Evolutionary conservation across 1,284 basidiomycete genomes (phyloP), one percentile per base, ranked within the genome.

Genomic region (Cutaneotrichosporon arboriforme): DNA sequence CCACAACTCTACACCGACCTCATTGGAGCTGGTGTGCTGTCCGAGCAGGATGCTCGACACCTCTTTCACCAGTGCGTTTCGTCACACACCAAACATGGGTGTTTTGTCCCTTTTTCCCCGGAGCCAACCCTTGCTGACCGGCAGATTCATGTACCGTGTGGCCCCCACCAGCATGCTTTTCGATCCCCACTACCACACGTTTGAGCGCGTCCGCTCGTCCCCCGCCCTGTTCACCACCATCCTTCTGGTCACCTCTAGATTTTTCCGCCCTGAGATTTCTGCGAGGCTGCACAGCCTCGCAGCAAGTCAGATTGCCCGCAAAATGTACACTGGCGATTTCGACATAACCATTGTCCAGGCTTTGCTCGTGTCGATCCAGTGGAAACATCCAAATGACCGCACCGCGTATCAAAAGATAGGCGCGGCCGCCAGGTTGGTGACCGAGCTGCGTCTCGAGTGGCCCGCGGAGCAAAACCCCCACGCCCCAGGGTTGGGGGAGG

Each of bases 361-460:
- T 1, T 39, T 63, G 8, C 37, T 59, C 2, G 52, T 61, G 14
- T 13, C 58, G 15, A 38, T 57, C 4, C 51, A 50, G 17, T 63
- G 59, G 59, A 55, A 55, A 14, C 33, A 51, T 8, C 54, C 55
- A 0, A 49, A 47, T 9, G 59, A 63, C 9, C 43, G 52, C 13
- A 55, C 62, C 2, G 48, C 52, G 1, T 66, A 59, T 43, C 46
- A 55, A 8, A 63, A 64, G 34, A 44, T 64, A 10, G 67, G 63
- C 3, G 58, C 61, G 21, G 64, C 64, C 1, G 56, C 63, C 4
- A 48, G 67, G 1, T 45, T 62, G 10, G 58, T 62, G 1, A 53
- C 44, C 15, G 60, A 69, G 53, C 53, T 67, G 2, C 51, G 47
- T 14, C 35, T 51, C 21, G 15, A 48, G 5, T 49, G 49, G 22